Conservation (phyloP, 352 stramenopile genomes). For the Pythium sp. region DNA sequence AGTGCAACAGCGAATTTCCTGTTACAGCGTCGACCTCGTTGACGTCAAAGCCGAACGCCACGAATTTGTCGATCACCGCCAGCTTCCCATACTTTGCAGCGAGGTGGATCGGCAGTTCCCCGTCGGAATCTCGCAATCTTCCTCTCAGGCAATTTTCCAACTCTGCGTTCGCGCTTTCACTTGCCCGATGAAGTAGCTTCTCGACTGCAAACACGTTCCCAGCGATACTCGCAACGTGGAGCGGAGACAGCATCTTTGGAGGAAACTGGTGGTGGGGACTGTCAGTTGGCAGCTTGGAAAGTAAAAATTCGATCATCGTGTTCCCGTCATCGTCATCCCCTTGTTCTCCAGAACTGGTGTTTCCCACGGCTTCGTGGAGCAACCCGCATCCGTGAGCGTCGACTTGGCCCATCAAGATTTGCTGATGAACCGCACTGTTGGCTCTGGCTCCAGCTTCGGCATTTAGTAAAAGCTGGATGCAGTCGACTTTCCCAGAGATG, state of each 20-base stretch:
- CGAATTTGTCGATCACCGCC: background rate
- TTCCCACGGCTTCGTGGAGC: conserved; percentile 8
- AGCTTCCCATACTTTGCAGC: conserved; percentile 2
- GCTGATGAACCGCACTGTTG: background rate
- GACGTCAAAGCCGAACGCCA: background rate
- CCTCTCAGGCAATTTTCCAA: background rate
- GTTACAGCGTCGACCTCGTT: conserved; percentile 1
- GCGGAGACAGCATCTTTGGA: conserved; percentile 6
- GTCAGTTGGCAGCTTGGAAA: background rate
- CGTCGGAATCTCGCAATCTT: background rate
- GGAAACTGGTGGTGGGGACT: background rate
- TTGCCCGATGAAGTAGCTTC: background rate
- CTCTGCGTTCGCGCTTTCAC: no score
- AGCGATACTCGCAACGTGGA: conserved; percentile 5
- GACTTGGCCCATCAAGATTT: conserved; percentile 1
- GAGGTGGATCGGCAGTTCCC: background rate
- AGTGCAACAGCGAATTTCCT: conserved; percentile 6
- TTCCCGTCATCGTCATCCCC: background rate
- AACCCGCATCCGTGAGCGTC: conserved; percentile 5
- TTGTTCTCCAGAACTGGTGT: no score
- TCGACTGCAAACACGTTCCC: conserved; percentile 9
- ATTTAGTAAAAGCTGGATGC: conserved; percentile 17
- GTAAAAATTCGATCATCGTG: conserved; percentile 12
- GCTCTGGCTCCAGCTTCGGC: background rate
- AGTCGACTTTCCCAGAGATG: conserved; percentile 15